phyloP scores from a whole-genome alignment of 306 rosid species.

The Glycine tomentella region DNA sequence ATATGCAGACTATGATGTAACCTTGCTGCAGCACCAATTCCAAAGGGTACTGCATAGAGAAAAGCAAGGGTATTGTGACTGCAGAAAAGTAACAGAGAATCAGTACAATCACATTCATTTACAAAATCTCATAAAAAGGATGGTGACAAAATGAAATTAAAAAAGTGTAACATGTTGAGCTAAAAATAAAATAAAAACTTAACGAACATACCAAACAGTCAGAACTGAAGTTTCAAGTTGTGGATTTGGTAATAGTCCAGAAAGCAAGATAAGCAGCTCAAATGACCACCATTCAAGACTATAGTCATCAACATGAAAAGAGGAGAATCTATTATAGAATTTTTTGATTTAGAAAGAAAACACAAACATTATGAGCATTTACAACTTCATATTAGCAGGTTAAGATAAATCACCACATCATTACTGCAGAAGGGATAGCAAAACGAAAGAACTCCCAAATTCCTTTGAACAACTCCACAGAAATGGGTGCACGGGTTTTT shows the following conservation, averaged over 20 bases:
- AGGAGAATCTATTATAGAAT: too few relatives aligned
- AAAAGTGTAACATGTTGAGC: too few relatives aligned
- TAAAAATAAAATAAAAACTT: too few relatives aligned
- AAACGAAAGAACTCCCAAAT: too few relatives aligned
- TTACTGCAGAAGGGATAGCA: too few relatives aligned
- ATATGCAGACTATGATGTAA: background rate
- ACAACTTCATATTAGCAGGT: too few relatives aligned
- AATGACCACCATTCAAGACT: conserved; percentile 89
- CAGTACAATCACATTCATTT: conserved; percentile 1
- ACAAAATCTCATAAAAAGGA: background rate
- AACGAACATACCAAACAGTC: too few relatives aligned
- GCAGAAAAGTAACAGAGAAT: conserved; percentile 19
- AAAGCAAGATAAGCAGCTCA: conserved; percentile 66
- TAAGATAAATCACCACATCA: too few relatives aligned
- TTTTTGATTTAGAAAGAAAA: background rate
- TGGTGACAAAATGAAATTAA: background rate
- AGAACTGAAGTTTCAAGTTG: conserved; percentile 77
- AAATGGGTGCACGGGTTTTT: too few relatives aligned
- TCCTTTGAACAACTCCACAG: too few relatives aligned
- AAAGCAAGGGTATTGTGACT: conserved; percentile 65
- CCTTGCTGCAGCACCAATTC: conserved; percentile 79
- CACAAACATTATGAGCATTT: too few relatives aligned
- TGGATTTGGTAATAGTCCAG: conserved; percentile 86
- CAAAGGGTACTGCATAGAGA: conserved; percentile 68
- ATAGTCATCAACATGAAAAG: too few relatives aligned